Base-by-base conservation (phyloP, 768 basidiomycete genomes). In the Exidia glandulosa region DNA sequence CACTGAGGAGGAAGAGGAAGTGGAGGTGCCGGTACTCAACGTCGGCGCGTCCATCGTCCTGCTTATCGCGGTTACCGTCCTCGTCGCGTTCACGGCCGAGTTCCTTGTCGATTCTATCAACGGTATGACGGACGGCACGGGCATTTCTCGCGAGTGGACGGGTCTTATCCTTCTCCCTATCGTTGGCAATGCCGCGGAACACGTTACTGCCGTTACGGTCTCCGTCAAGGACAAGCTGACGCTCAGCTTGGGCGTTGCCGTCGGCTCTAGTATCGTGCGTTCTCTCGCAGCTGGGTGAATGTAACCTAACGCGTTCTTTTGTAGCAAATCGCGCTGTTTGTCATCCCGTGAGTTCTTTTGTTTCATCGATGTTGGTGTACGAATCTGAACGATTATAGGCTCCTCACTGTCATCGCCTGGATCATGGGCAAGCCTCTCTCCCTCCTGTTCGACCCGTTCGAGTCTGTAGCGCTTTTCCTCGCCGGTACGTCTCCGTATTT, bases 101-200 rank as follows among this genome's bases (percentile, higher is more conserved):
- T 76, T 69, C 73, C 79, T 97, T 3, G 90, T 97, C 3, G 83
- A 81, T 65, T 90, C 90, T 3, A 94, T 96, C 64, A 74, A 81
- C 62, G 90, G 90, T 13, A 67, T 97, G 36, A 87, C 88, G 0
- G 66, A 65, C 0, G 66, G 66, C 0, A 83, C 84, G 27, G 16
- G 29, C 6, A 86, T 98, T 59, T 81, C 75, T 61, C 80, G 82
- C 62, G 89, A 88, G 69, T 98, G 93, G 68, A 86, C 96, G 62
- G 94, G 90, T 13, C 72, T 96, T 34, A 91, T 98, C 65, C 76
- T 98, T 14, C 79, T 98, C 7, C 95, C 95, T 5, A 92, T 96
- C 36, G 93, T 94, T 14, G 90, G 90, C 23, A 93, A 92, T 68
- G 88, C 90, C 5, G 91, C 89, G 59, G 94, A 96, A 68, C 93